Conservation (phyloP, 352 stramenopile genomes). For the Globisporangium orthogonon region DNA sequence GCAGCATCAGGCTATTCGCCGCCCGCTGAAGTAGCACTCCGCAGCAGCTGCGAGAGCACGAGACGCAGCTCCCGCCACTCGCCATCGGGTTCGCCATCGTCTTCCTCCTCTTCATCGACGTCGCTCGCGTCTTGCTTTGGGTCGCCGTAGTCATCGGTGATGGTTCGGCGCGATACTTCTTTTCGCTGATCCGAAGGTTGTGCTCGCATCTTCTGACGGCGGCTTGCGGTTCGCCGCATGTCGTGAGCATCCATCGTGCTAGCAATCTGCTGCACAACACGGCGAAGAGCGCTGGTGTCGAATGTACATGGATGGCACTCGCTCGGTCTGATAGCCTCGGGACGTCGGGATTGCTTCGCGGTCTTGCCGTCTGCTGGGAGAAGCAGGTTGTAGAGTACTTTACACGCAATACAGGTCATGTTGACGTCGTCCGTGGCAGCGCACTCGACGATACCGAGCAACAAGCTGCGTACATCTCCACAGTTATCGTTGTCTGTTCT, state of each 20-base stretch:
- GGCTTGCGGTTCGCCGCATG: not conserved
- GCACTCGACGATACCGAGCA: slow-evolving; percentile 51
- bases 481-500: slow-evolving; percentile 6
- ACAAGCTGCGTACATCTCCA: slow-evolving; percentile 30
- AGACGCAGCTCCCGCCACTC: slow-evolving; percentile 25
- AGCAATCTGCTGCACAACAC: slow-evolving; percentile 25
- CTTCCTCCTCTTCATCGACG: slow-evolving; percentile 9
- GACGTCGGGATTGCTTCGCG: not conserved
- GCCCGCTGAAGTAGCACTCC: slow-evolving; percentile 15
- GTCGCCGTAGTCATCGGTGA: not conserved
- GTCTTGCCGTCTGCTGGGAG: slow-evolving; percentile 8
- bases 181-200: not conserved
- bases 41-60: slow-evolving; percentile 42
- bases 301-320: slow-evolving; percentile 1
- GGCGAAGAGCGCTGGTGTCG: slow-evolving; percentile 15
- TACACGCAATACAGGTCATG: slow-evolving; percentile 73
- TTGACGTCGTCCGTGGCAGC: slow-evolving; percentile 53
- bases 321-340: not conserved
- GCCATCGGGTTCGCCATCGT: slow-evolving; percentile 6
- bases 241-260: slow-evolving; percentile 13
- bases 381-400: slow-evolving; percentile 84
- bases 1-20: not conserved
- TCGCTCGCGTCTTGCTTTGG: slow-evolving; percentile 4
- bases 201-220: not conserved
- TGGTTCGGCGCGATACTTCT: not conserved